Base-by-base conservation (phyloP, 331 rosid species). In the Prunus yedoensis region DNA sequence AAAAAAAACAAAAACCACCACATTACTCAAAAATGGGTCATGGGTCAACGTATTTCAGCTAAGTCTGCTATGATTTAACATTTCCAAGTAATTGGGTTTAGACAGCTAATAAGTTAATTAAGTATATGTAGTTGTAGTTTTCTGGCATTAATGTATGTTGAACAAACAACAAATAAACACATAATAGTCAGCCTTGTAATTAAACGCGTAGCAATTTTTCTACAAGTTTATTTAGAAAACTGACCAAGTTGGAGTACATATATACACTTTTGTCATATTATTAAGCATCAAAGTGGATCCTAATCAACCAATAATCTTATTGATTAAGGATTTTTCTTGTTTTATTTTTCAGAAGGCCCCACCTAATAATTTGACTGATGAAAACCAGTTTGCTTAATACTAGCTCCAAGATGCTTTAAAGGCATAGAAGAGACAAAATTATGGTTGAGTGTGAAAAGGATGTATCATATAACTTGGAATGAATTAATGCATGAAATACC, bases 311-410 rank as follows among this genome's bases (percentile, higher is more conserved):
- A 17, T 28, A 35, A 83, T 79, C 78, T 74, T 38, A 6, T 1
- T 43, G 8, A 68, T 13, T 68, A 70, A 71, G 62, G 25, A 12
- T 70, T 71, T 84, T 56, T 66, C 10, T 43, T 61, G 2, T 58
- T 81, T 83, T 77, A 60, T 75, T 74, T 68, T 79, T 62, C 35
- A 28, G 13, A 74, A 66, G 77, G 66, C 79, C 83, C 82, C 81
- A 82, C 82, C 68, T 28, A 68, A 75, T 46, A 43, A 74, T 75
- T 85, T 87, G 84, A 87, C 87, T 66, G 75, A 60, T 62, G 23
- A 28, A 49, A 49, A 49, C 53, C n/a, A 6, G 66, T 8, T 60
- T 14, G 66, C 38, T 28, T 16, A 27, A 60, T 3, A 7, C 41
- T 28, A 57, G 12, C 43, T 28, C 41, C 0, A 0, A 28, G 66